Percentiles rank a stretch among this genome's conserved stretches.
phyloP scores from a whole-genome alignment of 1,284 basidiomycete genomes.

The Thelephora terrestris region DNA sequence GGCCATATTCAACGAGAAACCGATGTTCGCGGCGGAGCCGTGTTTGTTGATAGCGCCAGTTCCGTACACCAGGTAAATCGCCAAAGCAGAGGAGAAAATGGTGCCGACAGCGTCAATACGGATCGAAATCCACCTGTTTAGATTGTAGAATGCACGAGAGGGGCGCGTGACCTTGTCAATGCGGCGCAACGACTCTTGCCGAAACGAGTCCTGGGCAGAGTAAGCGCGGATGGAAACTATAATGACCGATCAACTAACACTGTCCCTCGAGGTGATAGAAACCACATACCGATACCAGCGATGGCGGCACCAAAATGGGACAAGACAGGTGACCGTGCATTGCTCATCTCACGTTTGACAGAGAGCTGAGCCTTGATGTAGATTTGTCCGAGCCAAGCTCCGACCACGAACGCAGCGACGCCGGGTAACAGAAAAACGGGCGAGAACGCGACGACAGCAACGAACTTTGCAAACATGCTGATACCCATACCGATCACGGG shows the following conservation, averaged over 20 bases:
- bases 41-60: constrained; percentile 17
- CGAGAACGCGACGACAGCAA: constrained; percentile 32
- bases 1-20: constrained; percentile 40
- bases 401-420: constrained; percentile 29
- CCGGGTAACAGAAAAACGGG: constrained; percentile 29
- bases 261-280: neutral
- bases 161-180: constrained; percentile 37
- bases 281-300: constrained; percentile 43
- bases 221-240: constrained; percentile 50
- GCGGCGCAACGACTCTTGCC: constrained; percentile 27
- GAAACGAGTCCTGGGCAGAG: constrained; percentile 34
- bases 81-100: constrained; percentile 42
- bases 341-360: constrained; percentile 63
- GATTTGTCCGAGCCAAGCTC: constrained; percentile 33
- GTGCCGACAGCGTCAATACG: constrained; percentile 42
- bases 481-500: constrained; percentile 20
- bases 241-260: neutral
- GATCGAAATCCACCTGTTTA: constrained; percentile 49
- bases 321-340: constrained; percentile 51
- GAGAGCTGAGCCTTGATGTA: constrained; percentile 66
- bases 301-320: constrained; percentile 60
- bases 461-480: constrained; percentile 29
- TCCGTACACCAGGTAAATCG: constrained; percentile 42
- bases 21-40: constrained; percentile 30
- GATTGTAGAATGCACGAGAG: constrained; percentile 37